phyloP scores from a whole-genome alignment of 2,329 filamentous ascomycete genomes.

The Lachnellula subtilissima region DNA sequence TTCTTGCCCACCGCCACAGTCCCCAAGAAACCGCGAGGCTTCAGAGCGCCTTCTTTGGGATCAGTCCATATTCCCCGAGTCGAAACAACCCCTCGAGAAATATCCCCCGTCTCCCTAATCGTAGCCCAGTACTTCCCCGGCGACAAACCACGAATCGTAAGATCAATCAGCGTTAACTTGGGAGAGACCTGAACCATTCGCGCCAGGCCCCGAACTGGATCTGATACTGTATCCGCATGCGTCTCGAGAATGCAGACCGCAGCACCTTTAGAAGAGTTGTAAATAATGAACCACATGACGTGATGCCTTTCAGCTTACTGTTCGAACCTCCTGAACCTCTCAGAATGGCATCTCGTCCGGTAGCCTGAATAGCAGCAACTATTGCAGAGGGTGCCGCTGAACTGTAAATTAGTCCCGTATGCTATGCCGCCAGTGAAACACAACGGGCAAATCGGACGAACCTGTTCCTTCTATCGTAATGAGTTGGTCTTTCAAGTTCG shows the following conservation, averaged over 20 bases:
- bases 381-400: slow-evolving; percentile 81
- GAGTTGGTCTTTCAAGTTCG: slow-evolving; percentile 75
- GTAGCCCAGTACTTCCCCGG: slow-evolving; percentile 80
- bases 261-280: slow-evolving; percentile 47
- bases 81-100: slow-evolving; percentile 75
- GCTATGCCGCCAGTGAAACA: background rate
- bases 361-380: slow-evolving; percentile 80
- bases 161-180: slow-evolving; percentile 75
- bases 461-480: slow-evolving; percentile 81
- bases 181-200: slow-evolving; percentile 89
- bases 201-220: slow-evolving; percentile 77
- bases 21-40: slow-evolving; percentile 63
- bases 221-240: slow-evolving; percentile 53
- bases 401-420: slow-evolving; percentile 10
- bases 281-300: slow-evolving; percentile 5
- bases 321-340: slow-evolving; percentile 82
- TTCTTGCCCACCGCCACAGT: slow-evolving; percentile 68
- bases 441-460: slow-evolving; percentile 35
- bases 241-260: slow-evolving; percentile 97
- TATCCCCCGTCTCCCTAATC: slow-evolving; percentile 80
- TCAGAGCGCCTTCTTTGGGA: slow-evolving; percentile 34
- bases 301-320: slow-evolving; percentile 50
- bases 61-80: slow-evolving; percentile 75
- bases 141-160: slow-evolving; percentile 77
- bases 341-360: slow-evolving; percentile 89